Evolutionary conservation across 306 rosid genomes (phyloP).

Genomic region (Delonix regia): DNA sequence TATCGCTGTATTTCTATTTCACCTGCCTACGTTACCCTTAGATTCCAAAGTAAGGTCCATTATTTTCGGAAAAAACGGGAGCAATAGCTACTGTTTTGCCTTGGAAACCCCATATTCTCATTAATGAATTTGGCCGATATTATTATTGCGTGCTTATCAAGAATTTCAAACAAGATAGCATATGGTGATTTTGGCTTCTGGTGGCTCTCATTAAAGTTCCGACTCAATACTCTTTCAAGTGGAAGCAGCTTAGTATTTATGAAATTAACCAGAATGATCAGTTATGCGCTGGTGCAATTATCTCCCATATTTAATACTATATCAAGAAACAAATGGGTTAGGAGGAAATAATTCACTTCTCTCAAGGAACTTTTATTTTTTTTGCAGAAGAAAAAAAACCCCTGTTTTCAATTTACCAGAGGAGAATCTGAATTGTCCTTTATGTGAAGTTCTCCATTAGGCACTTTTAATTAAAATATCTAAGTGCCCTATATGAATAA

Average conservation of each 20-base stretch:
- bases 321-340: conserved; percentile 2
- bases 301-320: conserved; percentile 2
- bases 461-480: background rate
- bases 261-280: conserved; percentile 35
- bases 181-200: conserved; percentile 39
- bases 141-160: conserved; percentile 27
- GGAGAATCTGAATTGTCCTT: background rate
- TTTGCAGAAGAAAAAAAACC: background rate
- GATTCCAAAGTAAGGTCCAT: background rate
- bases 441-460: background rate
- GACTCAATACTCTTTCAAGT: conserved; percentile 37
- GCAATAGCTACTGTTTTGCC: conserved; percentile 1
- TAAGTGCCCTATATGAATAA: background rate
- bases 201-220: conserved; percentile 45
- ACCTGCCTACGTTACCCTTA: background rate
- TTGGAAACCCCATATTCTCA: conserved; percentile 24
- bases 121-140: conserved; percentile 37
- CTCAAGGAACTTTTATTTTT: background rate
- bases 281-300: conserved; percentile 34
- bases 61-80: background rate
- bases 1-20: background rate
- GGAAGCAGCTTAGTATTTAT: conserved; percentile 43
- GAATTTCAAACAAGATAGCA: conserved; percentile 12
- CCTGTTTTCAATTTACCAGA: background rate
- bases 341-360: conserved; percentile 8